Percentiles rank a stretch among this genome's conserved stretches.
These are phyloP conservation scores for Przewalskia tangutica DNA, from an alignment of 257 asterid species.

Conservation along the genomic window DNA sequence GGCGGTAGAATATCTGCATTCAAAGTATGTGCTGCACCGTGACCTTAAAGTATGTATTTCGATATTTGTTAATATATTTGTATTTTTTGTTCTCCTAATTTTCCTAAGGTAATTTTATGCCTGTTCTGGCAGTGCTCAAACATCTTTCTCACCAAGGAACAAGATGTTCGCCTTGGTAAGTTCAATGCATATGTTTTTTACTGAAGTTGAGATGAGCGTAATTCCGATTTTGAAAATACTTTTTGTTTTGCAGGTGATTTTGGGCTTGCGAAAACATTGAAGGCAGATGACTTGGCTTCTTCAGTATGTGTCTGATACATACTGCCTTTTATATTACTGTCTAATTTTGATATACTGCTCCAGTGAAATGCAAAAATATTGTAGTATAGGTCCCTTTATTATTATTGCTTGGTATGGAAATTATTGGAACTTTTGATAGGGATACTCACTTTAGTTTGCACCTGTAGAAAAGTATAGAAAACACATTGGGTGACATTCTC, in stretches of 20 bases:
- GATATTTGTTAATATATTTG: not conserved
- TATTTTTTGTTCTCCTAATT: constrained; percentile 7
- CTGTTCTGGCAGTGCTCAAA: constrained; percentile 78
- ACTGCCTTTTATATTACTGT: not conserved
- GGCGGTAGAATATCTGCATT: constrained; percentile 96
- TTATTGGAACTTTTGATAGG: not conserved
- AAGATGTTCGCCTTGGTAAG: constrained; percentile 91
- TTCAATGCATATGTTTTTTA: constrained; percentile 6
- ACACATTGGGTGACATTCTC: not conserved
- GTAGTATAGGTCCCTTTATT: not conserved
- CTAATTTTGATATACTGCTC: not conserved
- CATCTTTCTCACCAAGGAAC: constrained; percentile 95
- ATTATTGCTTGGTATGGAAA: not conserved
- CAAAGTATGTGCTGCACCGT: constrained; percentile 87
- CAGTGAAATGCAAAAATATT: not conserved
- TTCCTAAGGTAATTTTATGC: constrained; percentile 9
- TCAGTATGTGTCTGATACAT: constrained; percentile 51
- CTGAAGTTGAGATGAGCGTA: constrained; percentile 2
- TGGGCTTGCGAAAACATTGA: constrained; percentile 97
- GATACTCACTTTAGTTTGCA: not conserved
- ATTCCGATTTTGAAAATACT: not conserved
- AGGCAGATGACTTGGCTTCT: constrained; percentile 99
- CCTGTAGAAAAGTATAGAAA: not conserved
- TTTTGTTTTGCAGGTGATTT: constrained; percentile 66
- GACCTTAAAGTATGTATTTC: constrained; percentile 69